Conservation (phyloP, 345 rosid genomes). For the Turnera subulata region DNA sequence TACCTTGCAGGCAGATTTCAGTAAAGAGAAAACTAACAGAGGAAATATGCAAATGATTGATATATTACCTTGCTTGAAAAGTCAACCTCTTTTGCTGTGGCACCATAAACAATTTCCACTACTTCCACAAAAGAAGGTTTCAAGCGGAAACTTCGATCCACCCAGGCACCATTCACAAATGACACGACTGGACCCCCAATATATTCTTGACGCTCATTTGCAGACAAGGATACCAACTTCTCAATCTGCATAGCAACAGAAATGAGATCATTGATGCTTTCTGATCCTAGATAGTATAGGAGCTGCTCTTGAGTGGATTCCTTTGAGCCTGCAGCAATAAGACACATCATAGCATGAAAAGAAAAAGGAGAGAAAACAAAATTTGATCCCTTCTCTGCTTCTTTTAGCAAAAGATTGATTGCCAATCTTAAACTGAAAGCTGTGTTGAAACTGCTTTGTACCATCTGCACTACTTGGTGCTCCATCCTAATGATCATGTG, state of each 20-base stretch:
- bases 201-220: neutral
- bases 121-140: slow-evolving; percentile 18
- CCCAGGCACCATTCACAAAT: slow-evolving; percentile 21
- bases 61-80: slow-evolving; percentile 16
- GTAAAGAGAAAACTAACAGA: no score
- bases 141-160: slow-evolving; percentile 6
- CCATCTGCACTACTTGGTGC: neutral
- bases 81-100: slow-evolving; percentile 16
- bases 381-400: slow-evolving; percentile 13
- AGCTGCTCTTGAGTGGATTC: slow-evolving; percentile 14
- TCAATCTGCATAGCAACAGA: slow-evolving; percentile 2
- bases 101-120: slow-evolving; percentile 1
- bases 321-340: slow-evolving; percentile 13
- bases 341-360: slow-evolving; percentile 15
- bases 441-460: neutral
- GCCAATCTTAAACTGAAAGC: slow-evolving; percentile 9
- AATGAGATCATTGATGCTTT: slow-evolving; percentile 5
- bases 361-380: slow-evolving; percentile 21
- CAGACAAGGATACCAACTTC: neutral
- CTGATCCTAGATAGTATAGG: slow-evolving; percentile 8
- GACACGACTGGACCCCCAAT: slow-evolving; percentile 5
- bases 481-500: neutral
- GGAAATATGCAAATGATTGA: no score
- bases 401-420: neutral
- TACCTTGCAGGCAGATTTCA: no score